Percentiles rank a stretch among this genome's conserved stretches.
These are phyloP conservation scores for Apiotrichum akiyoshidainum DNA, from an alignment of 1,284 basidiomycete genomes.

Conservation along the genomic window DNA sequence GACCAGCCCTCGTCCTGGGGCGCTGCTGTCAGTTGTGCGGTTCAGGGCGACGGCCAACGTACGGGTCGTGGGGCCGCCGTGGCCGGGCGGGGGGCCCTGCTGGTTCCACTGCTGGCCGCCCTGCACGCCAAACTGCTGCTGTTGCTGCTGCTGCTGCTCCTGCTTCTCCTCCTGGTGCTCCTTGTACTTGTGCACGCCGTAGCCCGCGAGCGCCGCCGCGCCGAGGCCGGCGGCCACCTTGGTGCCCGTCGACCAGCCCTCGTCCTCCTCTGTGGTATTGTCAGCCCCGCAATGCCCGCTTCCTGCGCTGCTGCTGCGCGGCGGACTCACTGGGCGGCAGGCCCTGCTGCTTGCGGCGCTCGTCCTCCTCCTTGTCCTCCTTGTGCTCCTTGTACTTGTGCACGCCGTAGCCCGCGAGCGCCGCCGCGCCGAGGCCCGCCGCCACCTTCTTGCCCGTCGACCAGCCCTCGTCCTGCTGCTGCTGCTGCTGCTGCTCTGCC, in stretches of 20 bases:
- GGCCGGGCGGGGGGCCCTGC: no score
- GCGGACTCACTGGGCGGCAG: no score
- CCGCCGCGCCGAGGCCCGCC: not conserved
- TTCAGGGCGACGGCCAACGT: not conserved
- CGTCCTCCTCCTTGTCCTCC: constrained; percentile 8
- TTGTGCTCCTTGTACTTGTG: constrained; percentile 8
- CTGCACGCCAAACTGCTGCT: not conserved
- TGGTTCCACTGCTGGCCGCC: no score
- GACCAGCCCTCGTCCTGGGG: constrained; percentile 4
- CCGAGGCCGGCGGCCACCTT: constrained; percentile 10
- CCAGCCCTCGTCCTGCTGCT: constrained; percentile 7
- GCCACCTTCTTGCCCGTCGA: constrained; percentile 6
- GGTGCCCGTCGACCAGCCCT: constrained; percentile 12
- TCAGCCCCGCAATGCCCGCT: no score
- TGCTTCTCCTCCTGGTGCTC: constrained; percentile 9
- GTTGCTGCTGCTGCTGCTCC: not conserved
- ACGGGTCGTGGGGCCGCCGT: not conserved
- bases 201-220: constrained; percentile 2
- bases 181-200: constrained; percentile 7
- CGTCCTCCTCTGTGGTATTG: not conserved
- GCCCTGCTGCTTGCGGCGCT: not conserved
- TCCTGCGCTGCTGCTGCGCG: no score
- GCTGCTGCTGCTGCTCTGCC: not conserved
- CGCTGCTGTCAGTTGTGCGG: not conserved
- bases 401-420: constrained; percentile 2